Evolutionary conservation across 257 asterid genomes (phyloP).

Genomic region (Gentiana macrophylla): DNA sequence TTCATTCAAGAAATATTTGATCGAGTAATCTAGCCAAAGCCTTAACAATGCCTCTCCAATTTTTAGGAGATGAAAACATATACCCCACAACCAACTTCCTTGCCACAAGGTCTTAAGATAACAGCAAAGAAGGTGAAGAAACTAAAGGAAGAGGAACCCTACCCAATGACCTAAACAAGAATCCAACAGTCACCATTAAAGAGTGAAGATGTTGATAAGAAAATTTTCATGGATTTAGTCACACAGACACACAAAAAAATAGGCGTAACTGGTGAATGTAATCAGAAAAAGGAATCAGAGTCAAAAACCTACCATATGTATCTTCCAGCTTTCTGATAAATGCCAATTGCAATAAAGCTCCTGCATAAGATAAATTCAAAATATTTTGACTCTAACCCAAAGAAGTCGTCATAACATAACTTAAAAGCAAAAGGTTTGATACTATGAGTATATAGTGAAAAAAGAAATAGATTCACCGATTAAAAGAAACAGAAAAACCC

Average conservation of each 20-base stretch:
- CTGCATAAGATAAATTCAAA: constrained; percentile 29
- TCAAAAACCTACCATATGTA: constrained; percentile 46
- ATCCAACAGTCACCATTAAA: background rate
- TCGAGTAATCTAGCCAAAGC: too few relatives aligned
- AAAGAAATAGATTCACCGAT: too few relatives aligned
- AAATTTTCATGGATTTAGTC: background rate
- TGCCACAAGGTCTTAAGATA: background rate
- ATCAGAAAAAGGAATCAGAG: background rate
- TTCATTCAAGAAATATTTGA: too few relatives aligned
- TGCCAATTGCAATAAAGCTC: constrained; percentile 60
- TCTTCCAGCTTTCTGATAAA: constrained; percentile 67
- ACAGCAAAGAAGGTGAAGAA: background rate
- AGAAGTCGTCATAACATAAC: too few relatives aligned
- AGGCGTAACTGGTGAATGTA: background rate
- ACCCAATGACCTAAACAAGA: too few relatives aligned
- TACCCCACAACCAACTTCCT: too few relatives aligned
- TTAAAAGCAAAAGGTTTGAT: too few relatives aligned
- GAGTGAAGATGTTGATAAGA: background rate
- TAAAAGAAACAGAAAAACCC: too few relatives aligned
- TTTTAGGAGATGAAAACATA: too few relatives aligned
- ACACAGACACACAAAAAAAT: background rate
- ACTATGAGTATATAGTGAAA: too few relatives aligned
- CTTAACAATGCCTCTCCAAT: too few relatives aligned
- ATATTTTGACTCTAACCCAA: background rate
- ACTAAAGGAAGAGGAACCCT: background rate